Evolutionary conservation across 2,329 filamentous ascomycete genomes (phyloP).

Genomic region (Cyclaneusma minus): DNA sequence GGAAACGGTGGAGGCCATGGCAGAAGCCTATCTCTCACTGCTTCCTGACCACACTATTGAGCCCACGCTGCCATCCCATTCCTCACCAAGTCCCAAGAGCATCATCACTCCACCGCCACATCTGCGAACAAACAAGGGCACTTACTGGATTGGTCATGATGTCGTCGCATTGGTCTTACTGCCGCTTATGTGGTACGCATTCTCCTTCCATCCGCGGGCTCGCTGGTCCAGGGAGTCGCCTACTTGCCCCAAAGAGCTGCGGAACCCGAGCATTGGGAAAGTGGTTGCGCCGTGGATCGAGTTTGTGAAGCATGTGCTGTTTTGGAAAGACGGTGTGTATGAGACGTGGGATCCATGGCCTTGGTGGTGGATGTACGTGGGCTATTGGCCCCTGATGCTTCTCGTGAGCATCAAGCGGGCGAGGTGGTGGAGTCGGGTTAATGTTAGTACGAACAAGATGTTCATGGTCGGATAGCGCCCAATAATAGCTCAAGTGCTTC

Average conservation of each 20-base stretch:
- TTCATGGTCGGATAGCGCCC: too few species aligned
- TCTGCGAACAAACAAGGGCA: slow-evolving; percentile 21
- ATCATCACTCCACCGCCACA: slow-evolving; percentile 4
- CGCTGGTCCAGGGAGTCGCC: too few species aligned
- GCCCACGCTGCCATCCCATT: background rate
- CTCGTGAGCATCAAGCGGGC: slow-evolving; percentile 25
- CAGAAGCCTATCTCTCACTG: slow-evolving; percentile 33
- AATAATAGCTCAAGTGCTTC: too few species aligned
- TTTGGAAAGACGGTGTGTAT: slow-evolving; percentile 40
- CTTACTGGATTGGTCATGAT: slow-evolving; percentile 57
- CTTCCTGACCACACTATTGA: slow-evolving; percentile 20
- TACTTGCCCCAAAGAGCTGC: slow-evolving; percentile 8
- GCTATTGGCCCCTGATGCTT: slow-evolving; percentile 40
- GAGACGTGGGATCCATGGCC: slow-evolving; percentile 39
- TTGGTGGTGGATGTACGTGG: slow-evolving; percentile 38
- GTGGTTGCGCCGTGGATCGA: slow-evolving; percentile 11
- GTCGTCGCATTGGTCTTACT: slow-evolving; percentile 34
- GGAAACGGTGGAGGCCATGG: slow-evolving; percentile 24
- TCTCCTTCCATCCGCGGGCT: slow-evolving; percentile 9
- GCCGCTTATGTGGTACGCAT: slow-evolving; percentile 25
- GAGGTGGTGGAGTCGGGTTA: slow-evolving; percentile 45
- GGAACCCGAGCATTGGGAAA: slow-evolving; percentile 12
- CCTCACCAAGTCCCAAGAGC: slow-evolving; percentile 2
- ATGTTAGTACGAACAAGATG: slow-evolving; percentile 51
- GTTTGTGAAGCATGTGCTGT: slow-evolving; percentile 23